Evolutionary conservation across 768 basidiomycete genomes (phyloP), one percentile per base, ranked within the genome.

Genomic region (Podaxis sp.): DNA sequence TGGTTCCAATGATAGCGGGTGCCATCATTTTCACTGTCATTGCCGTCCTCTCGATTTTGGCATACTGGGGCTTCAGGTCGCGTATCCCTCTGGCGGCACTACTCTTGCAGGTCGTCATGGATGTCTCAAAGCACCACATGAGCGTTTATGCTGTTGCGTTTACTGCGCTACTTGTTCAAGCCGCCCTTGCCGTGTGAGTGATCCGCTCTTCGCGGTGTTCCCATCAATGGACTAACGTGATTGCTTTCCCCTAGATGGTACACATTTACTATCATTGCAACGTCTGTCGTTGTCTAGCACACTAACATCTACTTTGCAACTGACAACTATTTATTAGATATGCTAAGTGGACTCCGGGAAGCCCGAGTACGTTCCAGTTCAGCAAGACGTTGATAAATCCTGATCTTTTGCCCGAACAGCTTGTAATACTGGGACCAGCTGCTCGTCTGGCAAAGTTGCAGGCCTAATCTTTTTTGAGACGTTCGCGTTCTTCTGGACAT

Each of bases 401-500:
- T 59, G 42, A 65, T 40, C 63, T 48, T 30, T 63, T 52, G 44
- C 38, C 48, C 63, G 17, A 4, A 39, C 61, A 87, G 85, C 81
- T 17, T 89, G 87, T 69, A 22, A 19, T 30, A 70, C 77, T 36
- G 46, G 49, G 4, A 71, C 74, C 2, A 68, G 72, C 46, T 93
- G 91, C 70, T 92, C 91, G 1, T 85, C 84, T 11, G 82, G 82
- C 13, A 93, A 86, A 71, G 92, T 94, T 49, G 83, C 90, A 0
- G 92, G 93, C 2, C 76, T 94, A 12, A 81, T 93, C 59, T 86
- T 93, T 73, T 95, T 84, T 68, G 84, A 85, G 64, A 86, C 87
- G 0, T 93, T 94, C 72, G 88, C 88, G n/a, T 95, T 87, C 77
- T 78, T 93, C 22, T 95, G 92, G 93, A 88, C 87, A 17, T 91